These are phyloP conservation scores for Penicillium atrosanguineum DNA, from an alignment of 495 filamentous ascomycete genomes.

Conservation along the genomic window DNA sequence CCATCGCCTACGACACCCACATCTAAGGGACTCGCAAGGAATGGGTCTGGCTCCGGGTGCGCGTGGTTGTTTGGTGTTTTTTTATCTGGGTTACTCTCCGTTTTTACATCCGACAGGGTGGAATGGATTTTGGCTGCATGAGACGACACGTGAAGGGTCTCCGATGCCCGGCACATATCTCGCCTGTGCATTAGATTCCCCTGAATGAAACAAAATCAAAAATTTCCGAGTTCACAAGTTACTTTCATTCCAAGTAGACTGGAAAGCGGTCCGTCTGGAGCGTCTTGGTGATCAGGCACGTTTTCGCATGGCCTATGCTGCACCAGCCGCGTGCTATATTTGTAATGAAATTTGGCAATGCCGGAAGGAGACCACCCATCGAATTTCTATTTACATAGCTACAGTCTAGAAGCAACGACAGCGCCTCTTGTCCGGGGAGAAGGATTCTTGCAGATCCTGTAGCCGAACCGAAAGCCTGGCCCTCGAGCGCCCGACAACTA, in stretches of 20 bases:
- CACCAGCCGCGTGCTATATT: background rate
- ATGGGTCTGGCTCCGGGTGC: slow-evolving; percentile 34
- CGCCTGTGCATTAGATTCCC: slow-evolving; percentile 53
- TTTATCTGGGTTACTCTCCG: slow-evolving; percentile 37
- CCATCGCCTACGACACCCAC: slow-evolving; percentile 95
- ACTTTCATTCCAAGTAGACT: background rate
- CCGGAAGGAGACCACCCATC: background rate
- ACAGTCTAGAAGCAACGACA: background rate
- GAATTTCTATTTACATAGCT: background rate
- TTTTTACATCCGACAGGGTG: slow-evolving; percentile 26
- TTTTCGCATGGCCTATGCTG: too few species aligned
- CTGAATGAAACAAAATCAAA: slow-evolving; percentile 52
- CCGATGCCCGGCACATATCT: slow-evolving; percentile 40
- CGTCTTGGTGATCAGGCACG: background rate
- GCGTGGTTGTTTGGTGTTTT: slow-evolving; percentile 48
- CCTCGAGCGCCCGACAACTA: background rate
- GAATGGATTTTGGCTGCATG: slow-evolving; percentile 39
- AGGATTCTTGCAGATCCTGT: background rate
- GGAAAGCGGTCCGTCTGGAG: background rate
- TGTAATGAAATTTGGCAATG: background rate
- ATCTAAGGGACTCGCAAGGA: slow-evolving; percentile 65
- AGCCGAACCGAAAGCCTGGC: background rate
- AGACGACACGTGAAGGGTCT: slow-evolving; percentile 45
- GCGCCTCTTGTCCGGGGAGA: background rate
- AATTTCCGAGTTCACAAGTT: slow-evolving; percentile 34